phyloP scores from a whole-genome alignment of 306 rosid species.

The Pyrus betulifolia region DNA sequence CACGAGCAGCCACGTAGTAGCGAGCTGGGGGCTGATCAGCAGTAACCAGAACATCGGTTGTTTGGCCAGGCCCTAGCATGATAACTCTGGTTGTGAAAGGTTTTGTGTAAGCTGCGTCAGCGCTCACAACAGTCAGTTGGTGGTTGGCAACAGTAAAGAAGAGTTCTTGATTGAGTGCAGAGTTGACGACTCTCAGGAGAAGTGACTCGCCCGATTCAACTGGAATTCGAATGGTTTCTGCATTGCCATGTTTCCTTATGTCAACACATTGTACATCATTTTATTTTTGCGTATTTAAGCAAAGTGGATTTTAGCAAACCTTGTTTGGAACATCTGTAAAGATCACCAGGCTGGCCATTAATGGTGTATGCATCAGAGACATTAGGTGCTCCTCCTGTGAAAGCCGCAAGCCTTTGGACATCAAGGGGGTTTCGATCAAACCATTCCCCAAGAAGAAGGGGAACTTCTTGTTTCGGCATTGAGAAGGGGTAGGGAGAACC shows the following conservation, averaged over 20 bases:
- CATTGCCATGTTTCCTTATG: conserved; percentile 10
- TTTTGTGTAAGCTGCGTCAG: conserved; percentile 70
- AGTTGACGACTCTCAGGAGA: conserved; percentile 64
- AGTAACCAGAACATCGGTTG: conserved; percentile 63
- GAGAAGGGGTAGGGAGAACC: conserved; percentile 72
- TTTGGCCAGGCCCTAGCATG: conserved; percentile 86
- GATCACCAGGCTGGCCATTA: conserved; percentile 90
- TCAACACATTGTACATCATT: background rate
- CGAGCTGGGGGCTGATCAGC: conserved; percentile 70
- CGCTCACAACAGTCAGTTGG: conserved; percentile 59
- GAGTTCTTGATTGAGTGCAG: conserved; percentile 83
- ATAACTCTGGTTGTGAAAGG: conserved; percentile 57
- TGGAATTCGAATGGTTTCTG: conserved; percentile 60
- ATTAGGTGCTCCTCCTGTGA: conserved; percentile 83
- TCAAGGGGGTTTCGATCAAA: conserved; percentile 61
- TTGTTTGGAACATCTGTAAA: conserved; percentile 62
- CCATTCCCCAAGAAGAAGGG: conserved; percentile 85
- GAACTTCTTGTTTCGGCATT: conserved; percentile 54
- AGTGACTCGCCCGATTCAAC: conserved; percentile 54
- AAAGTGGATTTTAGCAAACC: conserved; percentile 27
- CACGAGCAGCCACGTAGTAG: conserved; percentile 72
- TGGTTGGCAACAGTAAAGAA: conserved; percentile 79
- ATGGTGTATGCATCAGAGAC: conserved; percentile 74
- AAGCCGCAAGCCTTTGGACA: conserved; percentile 49
- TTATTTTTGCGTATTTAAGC: background rate